Conservation (phyloP, 192 early-diverging fungal species). For the Coemansia biformis region DNA sequence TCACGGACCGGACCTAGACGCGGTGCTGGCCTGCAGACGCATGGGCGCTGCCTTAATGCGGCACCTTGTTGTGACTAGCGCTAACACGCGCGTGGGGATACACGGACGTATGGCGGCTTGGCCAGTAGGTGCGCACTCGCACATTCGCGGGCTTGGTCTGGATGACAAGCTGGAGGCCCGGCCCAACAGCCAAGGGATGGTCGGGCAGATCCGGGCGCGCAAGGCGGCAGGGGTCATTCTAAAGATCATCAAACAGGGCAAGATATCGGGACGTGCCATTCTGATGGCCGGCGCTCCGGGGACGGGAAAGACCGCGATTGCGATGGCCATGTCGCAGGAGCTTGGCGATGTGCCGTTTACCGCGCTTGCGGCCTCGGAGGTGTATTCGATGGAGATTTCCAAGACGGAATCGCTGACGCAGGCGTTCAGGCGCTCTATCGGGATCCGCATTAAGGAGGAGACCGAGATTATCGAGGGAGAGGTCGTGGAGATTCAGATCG, state of each 20-base stretch:
- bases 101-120: not conserved
- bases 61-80: not conserved
- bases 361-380: slow-evolving; percentile 94
- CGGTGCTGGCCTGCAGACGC: too few relatives aligned
- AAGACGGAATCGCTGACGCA: slow-evolving; percentile 98
- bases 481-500: slow-evolving; percentile 97
- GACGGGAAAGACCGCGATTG: slow-evolving; percentile 98
- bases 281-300: slow-evolving; percentile 98
- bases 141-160: slow-evolving; percentile 93
- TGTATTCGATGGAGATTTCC: slow-evolving; percentile 98
- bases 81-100: not conserved
- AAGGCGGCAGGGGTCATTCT: slow-evolving; percentile 95
- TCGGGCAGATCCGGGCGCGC: slow-evolving; percentile 90
- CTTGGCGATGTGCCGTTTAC: slow-evolving; percentile 98
- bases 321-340: slow-evolving; percentile 97
- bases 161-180: slow-evolving; percentile 91
- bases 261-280: slow-evolving; percentile 94
- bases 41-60: too few relatives aligned
- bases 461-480: slow-evolving; percentile 98
- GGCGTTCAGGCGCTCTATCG: slow-evolving; percentile 95
- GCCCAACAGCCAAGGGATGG: slow-evolving; percentile 89
- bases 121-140: slow-evolving; percentile 88
- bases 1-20: too few relatives aligned
- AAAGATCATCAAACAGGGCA: slow-evolving; percentile 95
- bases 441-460: slow-evolving; percentile 97